These are phyloP conservation scores for Colletotrichum graminicola DNA, from an alignment of 2,329 filamentous ascomycete species.

Conservation along the genomic window DNA sequence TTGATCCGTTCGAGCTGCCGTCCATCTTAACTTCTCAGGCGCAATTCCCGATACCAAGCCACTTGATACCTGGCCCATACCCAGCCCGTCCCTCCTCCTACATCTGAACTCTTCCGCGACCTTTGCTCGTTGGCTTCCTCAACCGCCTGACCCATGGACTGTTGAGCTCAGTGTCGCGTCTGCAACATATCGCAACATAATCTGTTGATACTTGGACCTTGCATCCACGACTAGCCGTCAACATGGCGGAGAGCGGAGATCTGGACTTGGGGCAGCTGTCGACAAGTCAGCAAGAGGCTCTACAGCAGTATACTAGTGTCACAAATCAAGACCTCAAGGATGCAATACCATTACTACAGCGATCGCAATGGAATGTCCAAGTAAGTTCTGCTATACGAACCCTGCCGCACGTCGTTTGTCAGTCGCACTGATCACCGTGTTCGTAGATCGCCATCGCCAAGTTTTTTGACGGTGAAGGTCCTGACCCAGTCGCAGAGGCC, in stretches of 20 bases:
- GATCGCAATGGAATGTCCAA: constrained; percentile 97
- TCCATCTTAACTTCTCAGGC: background rate
- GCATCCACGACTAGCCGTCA: background rate
- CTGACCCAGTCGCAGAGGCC: constrained; percentile 84
- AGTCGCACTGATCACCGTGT: constrained; percentile 4
- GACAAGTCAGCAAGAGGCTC: constrained; percentile 81
- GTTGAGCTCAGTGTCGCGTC: background rate
- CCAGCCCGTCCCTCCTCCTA: background rate
- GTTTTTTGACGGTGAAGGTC: constrained; percentile 96
- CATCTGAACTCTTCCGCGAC: background rate
- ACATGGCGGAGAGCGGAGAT: constrained; percentile 58
- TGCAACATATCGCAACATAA: constrained; percentile 3
- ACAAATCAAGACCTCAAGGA: constrained; percentile 84
- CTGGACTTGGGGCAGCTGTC: constrained; percentile 78
- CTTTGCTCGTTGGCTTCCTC: background rate
- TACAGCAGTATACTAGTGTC: constrained; percentile 89
- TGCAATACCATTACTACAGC: constrained; percentile 81
- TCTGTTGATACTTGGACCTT: background rate
- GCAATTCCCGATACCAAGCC: background rate
- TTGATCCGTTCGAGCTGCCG: background rate
- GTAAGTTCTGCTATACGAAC: constrained; percentile 56
- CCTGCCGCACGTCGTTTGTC: background rate
- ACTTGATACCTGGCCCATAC: background rate
- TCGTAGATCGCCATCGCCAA: constrained; percentile 90
- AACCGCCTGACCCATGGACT: constrained; percentile 18